phyloP scores from a whole-genome alignment of 169 alveolate species.

The Eimeria praecox region DNA sequence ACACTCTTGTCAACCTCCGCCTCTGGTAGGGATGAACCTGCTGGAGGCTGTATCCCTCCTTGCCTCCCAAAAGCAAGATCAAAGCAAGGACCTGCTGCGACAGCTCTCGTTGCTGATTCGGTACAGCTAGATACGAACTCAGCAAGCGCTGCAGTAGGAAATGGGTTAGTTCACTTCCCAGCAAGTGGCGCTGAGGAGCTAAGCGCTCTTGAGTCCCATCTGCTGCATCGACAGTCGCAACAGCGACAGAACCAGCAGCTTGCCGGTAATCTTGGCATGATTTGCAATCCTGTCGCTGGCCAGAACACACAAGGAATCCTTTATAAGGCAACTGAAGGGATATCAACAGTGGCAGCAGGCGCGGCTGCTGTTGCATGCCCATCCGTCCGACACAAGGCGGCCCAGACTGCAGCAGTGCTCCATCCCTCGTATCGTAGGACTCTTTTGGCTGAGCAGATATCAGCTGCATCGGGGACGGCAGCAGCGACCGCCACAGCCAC shows the following conservation, averaged over 20 bases:
- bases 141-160: background rate
- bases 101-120: background rate
- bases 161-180: background rate
- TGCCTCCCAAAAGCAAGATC: background rate
- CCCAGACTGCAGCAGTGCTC: slow-evolving; percentile 31
- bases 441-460: background rate
- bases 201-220: slow-evolving; percentile 13
- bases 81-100: background rate
- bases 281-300: slow-evolving; percentile 11
- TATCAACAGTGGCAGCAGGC: slow-evolving; percentile 15
- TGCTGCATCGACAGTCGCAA: slow-evolving; percentile 6
- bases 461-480: background rate
- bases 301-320: background rate
- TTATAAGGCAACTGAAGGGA: background rate
- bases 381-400: slow-evolving; percentile 18
- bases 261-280: background rate
- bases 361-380: slow-evolving; percentile 46
- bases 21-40: slow-evolving; percentile 28
- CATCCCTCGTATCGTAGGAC: background rate
- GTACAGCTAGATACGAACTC: background rate
- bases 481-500: background rate
- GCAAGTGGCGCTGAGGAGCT: slow-evolving; percentile 10
- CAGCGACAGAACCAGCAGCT: slow-evolving; percentile 16
- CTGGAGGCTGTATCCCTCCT: background rate
- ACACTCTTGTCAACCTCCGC: slow-evolving; percentile 30